phyloP scores from a whole-genome alignment of 257 asterid genomes.

The Solanum etuberosum region DNA sequence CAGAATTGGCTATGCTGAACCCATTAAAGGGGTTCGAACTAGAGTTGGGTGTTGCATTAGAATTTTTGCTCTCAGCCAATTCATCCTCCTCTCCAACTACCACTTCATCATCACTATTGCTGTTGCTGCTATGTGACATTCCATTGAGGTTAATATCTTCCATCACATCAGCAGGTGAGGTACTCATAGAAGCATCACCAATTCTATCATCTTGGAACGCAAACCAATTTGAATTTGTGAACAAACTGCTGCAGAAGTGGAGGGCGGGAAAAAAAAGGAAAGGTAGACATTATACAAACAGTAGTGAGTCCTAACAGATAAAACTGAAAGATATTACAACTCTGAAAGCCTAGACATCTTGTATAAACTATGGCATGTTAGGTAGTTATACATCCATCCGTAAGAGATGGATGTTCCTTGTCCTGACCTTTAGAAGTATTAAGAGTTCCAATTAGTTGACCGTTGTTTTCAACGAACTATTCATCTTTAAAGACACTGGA shows the following conservation, averaged over 20 bases:
- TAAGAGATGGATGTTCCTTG: not conserved
- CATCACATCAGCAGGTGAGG: conserved; percentile 50
- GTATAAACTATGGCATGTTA: not conserved
- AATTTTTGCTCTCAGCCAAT: conserved; percentile 28
- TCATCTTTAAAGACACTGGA: not conserved
- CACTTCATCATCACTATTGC: conserved; percentile 77
- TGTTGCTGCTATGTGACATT: conserved; percentile 38
- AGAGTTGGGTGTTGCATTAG: conserved; percentile 21
- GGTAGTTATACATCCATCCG: not conserved
- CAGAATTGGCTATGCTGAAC: conserved; percentile 15
- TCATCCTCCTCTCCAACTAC: conserved; percentile 90
- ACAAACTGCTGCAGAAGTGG: conserved; percentile 53
- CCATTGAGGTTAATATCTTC: conserved; percentile 52
- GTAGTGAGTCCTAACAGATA: not conserved
- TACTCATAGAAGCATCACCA: conserved; percentile 35
- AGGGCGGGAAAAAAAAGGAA: not conserved
- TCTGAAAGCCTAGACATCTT: not conserved
- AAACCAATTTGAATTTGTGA: conserved; percentile 99
- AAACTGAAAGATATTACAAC: not conserved
- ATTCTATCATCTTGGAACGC: conserved; percentile 79
- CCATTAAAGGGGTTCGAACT: conserved; percentile 17
- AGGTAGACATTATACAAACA: not conserved
- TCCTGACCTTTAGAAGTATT: not conserved
- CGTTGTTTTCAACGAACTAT: not conserved
- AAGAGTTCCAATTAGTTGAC: not conserved